phyloP scores from a whole-genome alignment of 805 yeast genomes.

The Clavispora vitiphila region DNA sequence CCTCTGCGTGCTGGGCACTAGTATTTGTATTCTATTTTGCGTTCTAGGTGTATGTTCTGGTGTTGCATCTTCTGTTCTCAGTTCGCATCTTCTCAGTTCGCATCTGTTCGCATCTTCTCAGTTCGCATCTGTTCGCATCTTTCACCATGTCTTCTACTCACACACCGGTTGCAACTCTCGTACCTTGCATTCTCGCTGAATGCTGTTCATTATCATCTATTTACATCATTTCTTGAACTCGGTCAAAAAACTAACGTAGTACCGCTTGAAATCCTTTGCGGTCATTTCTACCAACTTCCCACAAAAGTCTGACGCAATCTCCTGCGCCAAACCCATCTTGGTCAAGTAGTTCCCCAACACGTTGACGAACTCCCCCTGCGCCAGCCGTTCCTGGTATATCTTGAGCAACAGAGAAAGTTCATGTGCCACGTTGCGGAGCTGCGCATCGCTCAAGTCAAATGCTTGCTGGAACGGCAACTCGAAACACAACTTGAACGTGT shows the following conservation, averaged over 20 bases:
- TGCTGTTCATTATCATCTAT: constrained; percentile 4
- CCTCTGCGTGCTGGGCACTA: too few relatives aligned
- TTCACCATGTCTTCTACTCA: too few relatives aligned
- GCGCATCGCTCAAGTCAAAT: constrained; percentile 73
- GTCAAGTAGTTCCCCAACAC: constrained; percentile 53
- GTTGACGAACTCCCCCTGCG: constrained; percentile 42
- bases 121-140: too few relatives aligned
- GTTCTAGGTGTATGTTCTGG: too few relatives aligned
- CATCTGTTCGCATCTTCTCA: too few relatives aligned
- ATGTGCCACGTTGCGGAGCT: constrained; percentile 63
- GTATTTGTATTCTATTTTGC: too few relatives aligned
- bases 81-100: too few relatives aligned
- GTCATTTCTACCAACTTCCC: constrained; percentile 51
- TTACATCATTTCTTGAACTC: constrained; percentile 25
- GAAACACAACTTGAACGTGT: constrained; percentile 62
- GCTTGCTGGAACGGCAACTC: constrained; percentile 75
- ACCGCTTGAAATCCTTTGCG: constrained; percentile 65
- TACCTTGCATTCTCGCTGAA: neutral
- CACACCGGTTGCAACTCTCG: too few relatives aligned
- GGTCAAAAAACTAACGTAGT: constrained; percentile 45
- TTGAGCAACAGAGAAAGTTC: constrained; percentile 72
- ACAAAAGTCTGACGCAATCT: constrained; percentile 57
- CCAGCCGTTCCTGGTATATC: constrained; percentile 33
- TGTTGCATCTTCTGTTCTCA: too few relatives aligned
- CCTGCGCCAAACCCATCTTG: constrained; percentile 51